phyloP scores from a whole-genome alignment of 2,329 filamentous ascomycete genomes.

The Lithohypha guttulata region DNA sequence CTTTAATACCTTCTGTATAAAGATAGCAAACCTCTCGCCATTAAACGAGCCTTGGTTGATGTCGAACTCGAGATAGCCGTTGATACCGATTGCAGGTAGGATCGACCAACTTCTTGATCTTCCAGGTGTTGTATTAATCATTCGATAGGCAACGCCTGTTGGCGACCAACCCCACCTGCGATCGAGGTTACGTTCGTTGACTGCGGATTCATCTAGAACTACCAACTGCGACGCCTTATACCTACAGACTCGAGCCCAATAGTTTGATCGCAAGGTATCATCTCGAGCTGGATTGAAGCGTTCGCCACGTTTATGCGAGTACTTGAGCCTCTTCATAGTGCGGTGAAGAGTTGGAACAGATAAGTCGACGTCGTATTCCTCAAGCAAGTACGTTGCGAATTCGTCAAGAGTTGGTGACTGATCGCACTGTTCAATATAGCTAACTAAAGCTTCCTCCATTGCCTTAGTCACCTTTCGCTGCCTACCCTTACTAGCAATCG shows the following conservation, averaged over 20 bases:
- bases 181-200: background rate
- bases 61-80: constrained; percentile 1
- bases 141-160: background rate
- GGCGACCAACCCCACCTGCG: background rate
- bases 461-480: no score
- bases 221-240: background rate
- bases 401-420: no score
- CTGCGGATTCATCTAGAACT: constrained; percentile 1
- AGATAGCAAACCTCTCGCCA: background rate
- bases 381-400: no score
- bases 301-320: no score
- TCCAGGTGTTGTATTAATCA: background rate
- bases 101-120: constrained; percentile 1
- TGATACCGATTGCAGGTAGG: constrained; percentile 4
- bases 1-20: background rate
- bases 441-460: no score
- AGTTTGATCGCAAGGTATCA: background rate
- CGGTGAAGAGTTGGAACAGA: no score
- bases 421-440: no score
- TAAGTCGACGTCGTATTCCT: no score
- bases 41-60: constrained; percentile 2
- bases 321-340: no score
- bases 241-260: background rate
- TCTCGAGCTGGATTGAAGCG: constrained; percentile 11
- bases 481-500: no score